These are phyloP conservation scores for Exophiala bonariae DNA, from an alignment of 2,329 filamentous ascomycete genomes.

Conservation along the genomic window DNA sequence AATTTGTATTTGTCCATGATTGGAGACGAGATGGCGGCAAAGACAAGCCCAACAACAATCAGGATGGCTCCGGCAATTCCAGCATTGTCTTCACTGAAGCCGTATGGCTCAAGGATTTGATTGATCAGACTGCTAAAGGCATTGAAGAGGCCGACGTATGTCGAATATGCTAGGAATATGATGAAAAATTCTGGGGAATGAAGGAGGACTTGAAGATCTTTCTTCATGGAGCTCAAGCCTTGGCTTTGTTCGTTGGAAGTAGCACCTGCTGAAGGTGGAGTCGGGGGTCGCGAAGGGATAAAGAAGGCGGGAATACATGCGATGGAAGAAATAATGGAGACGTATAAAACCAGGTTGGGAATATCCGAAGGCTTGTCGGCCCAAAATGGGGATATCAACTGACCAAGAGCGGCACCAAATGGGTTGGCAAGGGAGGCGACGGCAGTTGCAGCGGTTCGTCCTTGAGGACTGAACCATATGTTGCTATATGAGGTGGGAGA, in stretches of 20 bases:
- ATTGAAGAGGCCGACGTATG: constrained; percentile 95
- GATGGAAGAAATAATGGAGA: constrained; percentile 75
- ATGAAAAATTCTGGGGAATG: constrained; percentile 74
- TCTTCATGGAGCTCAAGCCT: constrained; percentile 45
- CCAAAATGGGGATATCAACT: constrained; percentile 81
- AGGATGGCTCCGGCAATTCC: constrained; percentile 87
- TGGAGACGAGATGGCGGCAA: constrained; percentile 74
- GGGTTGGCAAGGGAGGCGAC: constrained; percentile 84
- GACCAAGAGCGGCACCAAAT: constrained; percentile 82
- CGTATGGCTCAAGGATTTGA: constrained; percentile 85
- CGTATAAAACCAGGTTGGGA: constrained; percentile 79
- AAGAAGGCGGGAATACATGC: constrained; percentile 76
- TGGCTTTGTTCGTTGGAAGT: constrained; percentile 50
- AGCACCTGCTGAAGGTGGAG: constrained; percentile 68
- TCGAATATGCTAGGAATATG: constrained; percentile 73
- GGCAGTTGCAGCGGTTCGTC: constrained; percentile 84
- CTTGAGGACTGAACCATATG: constrained; percentile 85
- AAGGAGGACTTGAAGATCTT: constrained; percentile 56
- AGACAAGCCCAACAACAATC: constrained; percentile 82
- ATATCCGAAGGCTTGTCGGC: constrained; percentile 64
- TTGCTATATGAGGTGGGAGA: constrained; percentile 91
- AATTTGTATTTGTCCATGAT: constrained; percentile 82
- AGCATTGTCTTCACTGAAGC: constrained; percentile 77
- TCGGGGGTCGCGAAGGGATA: constrained; percentile 73
- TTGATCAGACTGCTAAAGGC: constrained; percentile 82